Evolutionary conservation across 192 early-diverging fungal species (phyloP), one percentile per base, ranked within the genome.

Genomic region (Geranomyces michiganensis): DNA sequence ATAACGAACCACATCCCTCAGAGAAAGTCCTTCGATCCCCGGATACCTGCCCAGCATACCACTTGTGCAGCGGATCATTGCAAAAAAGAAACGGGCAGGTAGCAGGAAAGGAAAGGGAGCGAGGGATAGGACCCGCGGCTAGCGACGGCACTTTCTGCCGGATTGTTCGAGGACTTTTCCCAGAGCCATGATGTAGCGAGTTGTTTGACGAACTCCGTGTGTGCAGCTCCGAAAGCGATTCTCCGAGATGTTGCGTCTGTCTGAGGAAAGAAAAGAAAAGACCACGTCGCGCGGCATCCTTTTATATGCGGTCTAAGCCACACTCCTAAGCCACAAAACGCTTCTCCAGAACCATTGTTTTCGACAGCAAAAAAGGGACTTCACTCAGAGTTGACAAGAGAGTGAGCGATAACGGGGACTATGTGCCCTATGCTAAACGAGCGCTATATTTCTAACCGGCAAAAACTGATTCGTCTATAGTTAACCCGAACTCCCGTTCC

Each of bases 401-500:
- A n/a, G n/a, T n/a, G n/a, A n/a, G n/a, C n/a, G n/a, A n/a, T n/a
- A n/a, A n/a, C n/a, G n/a, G n/a, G n/a, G n/a, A n/a, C n/a, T n/a
- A n/a, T n/a, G n/a, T n/a, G n/a, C n/a, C n/a, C n/a, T n/a, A n/a
- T n/a, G n/a, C n/a, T n/a, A n/a, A n/a, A n/a, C n/a, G n/a, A n/a
- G 36, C 36, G 36, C 36, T 41, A 41, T 41, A 10, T 10, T 53
- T 53, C 79, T 82, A 94, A 10, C 85, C 91, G 44, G 87, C 89
- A 82, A 96, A 93, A 17, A 90, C 78, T 8, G 76, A 80, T 12
- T 90, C 85, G 73, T 95, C 93, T 31, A 97, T 79, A 49, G 80
- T 79, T 64, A 94, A 87, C 19, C 95, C 95, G 56, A 91, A 90
- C 76, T 90, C 84, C 59, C 82, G 76, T 70, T 94, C 88, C 29